Conservation (phyloP, 1,284 basidiomycete species). For the Irpex lacteus region DNA sequence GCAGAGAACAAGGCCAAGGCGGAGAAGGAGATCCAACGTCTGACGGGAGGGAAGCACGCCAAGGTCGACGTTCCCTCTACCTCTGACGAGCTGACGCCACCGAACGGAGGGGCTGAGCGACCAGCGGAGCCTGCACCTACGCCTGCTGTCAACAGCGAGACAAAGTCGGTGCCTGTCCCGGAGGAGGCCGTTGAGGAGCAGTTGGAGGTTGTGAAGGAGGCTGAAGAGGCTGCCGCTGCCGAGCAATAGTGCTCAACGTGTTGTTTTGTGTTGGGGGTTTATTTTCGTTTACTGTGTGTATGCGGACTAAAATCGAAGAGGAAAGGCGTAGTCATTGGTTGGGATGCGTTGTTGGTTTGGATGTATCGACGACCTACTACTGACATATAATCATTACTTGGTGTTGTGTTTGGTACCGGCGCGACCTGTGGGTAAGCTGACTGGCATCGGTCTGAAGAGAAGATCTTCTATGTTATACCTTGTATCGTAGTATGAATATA, state of each 20-base stretch:
- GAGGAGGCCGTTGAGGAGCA: constrained; percentile 44
- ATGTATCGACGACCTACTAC: background rate
- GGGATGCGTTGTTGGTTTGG: background rate
- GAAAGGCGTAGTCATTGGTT: too few species aligned
- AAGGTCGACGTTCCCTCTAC: constrained; percentile 39
- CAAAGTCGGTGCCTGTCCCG: constrained; percentile 29
- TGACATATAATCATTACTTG: background rate
- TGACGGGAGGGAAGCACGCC: constrained; percentile 41
- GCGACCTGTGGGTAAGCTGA: too few species aligned
- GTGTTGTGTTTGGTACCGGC: too few species aligned
- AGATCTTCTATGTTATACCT: too few species aligned
- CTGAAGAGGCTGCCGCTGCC: constrained; percentile 27
- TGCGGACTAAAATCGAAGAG: too few species aligned
- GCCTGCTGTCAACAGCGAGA: constrained; percentile 32
- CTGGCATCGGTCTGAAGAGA: too few species aligned
- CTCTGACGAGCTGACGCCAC: constrained; percentile 32
- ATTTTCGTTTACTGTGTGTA: background rate
- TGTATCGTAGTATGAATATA: too few species aligned
- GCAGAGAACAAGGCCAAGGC: constrained; percentile 76
- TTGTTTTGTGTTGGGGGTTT: background rate
- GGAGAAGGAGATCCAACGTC: constrained; percentile 74
- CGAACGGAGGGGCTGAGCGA: constrained; percentile 45
- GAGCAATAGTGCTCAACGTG: constrained; percentile 13
- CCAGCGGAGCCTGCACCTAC: constrained; percentile 48
- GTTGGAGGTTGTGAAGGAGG: constrained; percentile 45